These are phyloP conservation scores for Eimeria acervulina DNA, from an alignment of 169 alveolate genomes.

Conservation along the genomic window DNA sequence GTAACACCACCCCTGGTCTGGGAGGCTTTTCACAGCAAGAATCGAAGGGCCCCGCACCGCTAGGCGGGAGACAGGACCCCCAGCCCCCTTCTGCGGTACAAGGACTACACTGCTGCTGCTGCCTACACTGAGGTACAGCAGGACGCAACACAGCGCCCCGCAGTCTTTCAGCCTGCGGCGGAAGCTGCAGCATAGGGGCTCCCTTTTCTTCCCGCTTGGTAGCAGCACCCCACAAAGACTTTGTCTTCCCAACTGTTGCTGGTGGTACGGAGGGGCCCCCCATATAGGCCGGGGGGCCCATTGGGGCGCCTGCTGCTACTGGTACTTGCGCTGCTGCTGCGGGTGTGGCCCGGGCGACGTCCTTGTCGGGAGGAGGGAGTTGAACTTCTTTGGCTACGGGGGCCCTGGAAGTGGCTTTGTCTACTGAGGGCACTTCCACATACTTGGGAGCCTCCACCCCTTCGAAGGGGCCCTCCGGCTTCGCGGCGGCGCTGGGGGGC, in stretches of 20 bases:
- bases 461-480: constrained; percentile 7
- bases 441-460: constrained; percentile 24
- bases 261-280: background rate
- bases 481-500: background rate
- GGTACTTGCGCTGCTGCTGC: constrained; percentile 35
- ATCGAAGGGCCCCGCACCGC: constrained; percentile 10
- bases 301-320: constrained; percentile 24
- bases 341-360: background rate
- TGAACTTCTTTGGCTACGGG: constrained; percentile 1
- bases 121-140: constrained; percentile 22
- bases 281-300: background rate
- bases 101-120: constrained; percentile 36
- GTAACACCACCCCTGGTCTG: constrained; percentile 62
- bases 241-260: background rate
- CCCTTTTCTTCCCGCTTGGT: background rate
- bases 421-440: background rate
- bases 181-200: constrained; percentile 32
- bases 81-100: constrained; percentile 28
- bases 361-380: background rate
- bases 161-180: background rate
- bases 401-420: background rate
- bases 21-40: constrained; percentile 37
- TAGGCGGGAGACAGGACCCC: constrained; percentile 47
- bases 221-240: constrained; percentile 53
- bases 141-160: constrained; percentile 74